Evolutionary conservation across 202 grass and related monocot genomes (phyloP).

Genomic region (Dendrocalamus latiflorus): DNA sequence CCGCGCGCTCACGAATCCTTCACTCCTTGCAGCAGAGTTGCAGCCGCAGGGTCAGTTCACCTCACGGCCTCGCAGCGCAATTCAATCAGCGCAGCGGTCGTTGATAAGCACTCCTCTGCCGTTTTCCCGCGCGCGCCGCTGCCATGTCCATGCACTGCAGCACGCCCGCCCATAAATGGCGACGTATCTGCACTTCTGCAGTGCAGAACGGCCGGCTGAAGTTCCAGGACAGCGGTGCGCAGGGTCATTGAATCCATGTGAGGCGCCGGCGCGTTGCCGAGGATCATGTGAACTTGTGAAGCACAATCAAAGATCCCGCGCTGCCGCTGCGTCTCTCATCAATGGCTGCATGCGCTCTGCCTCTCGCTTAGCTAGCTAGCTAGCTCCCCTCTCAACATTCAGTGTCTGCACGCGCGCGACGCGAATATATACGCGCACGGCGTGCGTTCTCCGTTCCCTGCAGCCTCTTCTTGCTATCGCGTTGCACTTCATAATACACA

Average conservation of each 20-base stretch:
- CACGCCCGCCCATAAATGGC: not conserved
- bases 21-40: not conserved
- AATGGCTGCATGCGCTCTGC: not conserved
- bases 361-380: not conserved
- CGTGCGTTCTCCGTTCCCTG: not conserved
- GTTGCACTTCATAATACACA: not conserved
- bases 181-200: not conserved
- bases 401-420: not conserved
- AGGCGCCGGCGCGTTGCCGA: constrained; percentile 30
- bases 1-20: not conserved
- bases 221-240: not conserved
- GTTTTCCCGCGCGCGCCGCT: not conserved
- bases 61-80: not conserved
- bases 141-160: not conserved
- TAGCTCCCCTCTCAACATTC: not conserved
- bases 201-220: not conserved
- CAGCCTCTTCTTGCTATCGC: not conserved
- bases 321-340: constrained; percentile 35
- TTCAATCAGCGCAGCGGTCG: constrained; percentile 1
- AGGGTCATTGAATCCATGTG: constrained; percentile 58
- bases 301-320: constrained; percentile 56
- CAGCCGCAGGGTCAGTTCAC: not conserved
- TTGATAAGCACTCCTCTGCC: not conserved
- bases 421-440: not conserved
- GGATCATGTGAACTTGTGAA: constrained; percentile 93